Conservation (phyloP, 305 asterid genomes). For the Solanum chacoense region DNA sequence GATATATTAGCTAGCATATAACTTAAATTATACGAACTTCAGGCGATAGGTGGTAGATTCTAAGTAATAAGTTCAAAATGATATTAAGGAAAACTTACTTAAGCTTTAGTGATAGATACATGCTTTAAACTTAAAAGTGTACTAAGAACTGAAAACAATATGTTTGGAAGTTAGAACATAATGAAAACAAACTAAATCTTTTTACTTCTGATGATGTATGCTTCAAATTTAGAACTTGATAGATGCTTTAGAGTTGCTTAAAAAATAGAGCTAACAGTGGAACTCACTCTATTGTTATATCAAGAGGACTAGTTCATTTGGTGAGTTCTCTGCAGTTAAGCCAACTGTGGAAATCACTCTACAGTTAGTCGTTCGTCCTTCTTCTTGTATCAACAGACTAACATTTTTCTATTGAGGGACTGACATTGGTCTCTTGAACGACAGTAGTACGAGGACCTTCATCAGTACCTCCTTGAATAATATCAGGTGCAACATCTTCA, state of each 20-base stretch:
- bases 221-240: neutral
- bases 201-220: neutral
- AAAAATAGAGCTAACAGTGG: neutral
- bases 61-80: neutral
- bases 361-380: neutral
- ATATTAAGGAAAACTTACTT: neutral
- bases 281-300: neutral
- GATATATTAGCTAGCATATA: neutral
- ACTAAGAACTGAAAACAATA: neutral
- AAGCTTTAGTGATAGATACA: neutral
- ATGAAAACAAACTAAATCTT: too few relatives aligned
- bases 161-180: neutral
- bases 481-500: neutral
- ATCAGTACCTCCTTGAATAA: neutral
- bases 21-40: neutral
- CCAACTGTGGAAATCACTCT: neutral
- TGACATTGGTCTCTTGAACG: neutral
- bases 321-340: neutral
- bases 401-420: neutral
- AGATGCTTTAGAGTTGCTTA: neutral
- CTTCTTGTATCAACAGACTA: neutral
- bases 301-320: neutral
- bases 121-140: neutral
- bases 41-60: neutral
- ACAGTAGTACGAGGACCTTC: neutral